Evolutionary conservation across 2,329 filamentous ascomycete species (phyloP).

Genomic region (Sporothrix pseudoabietina): DNA sequence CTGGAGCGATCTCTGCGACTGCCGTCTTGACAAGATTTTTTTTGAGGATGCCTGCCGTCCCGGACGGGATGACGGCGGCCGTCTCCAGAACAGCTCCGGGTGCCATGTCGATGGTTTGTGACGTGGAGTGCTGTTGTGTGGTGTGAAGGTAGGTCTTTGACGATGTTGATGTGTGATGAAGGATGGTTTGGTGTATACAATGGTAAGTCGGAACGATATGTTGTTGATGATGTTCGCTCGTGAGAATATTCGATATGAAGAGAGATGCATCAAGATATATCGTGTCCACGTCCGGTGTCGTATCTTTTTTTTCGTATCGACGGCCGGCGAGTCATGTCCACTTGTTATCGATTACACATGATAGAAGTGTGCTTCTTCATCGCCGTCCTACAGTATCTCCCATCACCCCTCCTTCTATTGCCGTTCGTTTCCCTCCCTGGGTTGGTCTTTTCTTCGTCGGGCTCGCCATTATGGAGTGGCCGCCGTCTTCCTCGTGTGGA

Average conservation of each 20-base stretch:
- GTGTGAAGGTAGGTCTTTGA: background rate
- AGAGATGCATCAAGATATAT: constrained; percentile 7
- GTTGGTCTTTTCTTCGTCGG: background rate
- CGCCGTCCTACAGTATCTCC: background rate
- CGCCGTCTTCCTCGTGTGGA: background rate
- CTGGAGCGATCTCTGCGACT: background rate
- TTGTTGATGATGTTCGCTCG: background rate
- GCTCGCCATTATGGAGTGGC: background rate
- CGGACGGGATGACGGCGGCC: background rate
- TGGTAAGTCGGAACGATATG: background rate
- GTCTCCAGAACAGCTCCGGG: constrained; percentile 18
- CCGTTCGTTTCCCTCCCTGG: background rate
- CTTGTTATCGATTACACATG: background rate
- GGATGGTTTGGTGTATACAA: background rate
- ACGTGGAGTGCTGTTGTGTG: background rate
- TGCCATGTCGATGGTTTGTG: constrained; percentile 13
- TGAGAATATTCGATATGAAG: background rate
- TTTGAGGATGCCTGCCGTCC: background rate
- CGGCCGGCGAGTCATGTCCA: background rate
- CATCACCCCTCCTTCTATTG: background rate
- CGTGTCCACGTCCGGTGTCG: background rate
- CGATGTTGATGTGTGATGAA: background rate
- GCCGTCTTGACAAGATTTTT: background rate
- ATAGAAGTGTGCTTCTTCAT: background rate
- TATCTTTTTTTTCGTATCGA: background rate